Conservation (phyloP, 805 yeast species). For the Barnettozyma pratensis region DNA sequence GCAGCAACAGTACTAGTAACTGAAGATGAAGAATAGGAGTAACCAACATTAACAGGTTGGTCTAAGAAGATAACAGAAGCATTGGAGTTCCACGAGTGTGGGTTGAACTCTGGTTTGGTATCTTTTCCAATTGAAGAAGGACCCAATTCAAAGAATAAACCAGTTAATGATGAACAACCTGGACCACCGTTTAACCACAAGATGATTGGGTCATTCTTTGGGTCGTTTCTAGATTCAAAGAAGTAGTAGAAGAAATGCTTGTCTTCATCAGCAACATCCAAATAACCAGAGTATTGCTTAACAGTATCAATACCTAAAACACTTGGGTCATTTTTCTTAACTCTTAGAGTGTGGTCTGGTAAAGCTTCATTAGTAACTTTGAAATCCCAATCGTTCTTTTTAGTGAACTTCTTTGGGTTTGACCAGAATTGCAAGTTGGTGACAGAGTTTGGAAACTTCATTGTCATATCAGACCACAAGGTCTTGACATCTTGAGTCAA, state of each 20-base stretch:
- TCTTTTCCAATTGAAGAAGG: constrained; percentile 65
- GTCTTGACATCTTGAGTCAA: constrained; percentile 44
- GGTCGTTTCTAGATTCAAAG: constrained; percentile 85
- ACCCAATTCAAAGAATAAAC: constrained; percentile 82
- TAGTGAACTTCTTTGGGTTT: constrained; percentile 39
- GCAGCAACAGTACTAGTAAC: constrained; percentile 77
- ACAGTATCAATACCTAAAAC: constrained; percentile 74
- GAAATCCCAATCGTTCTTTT: constrained; percentile 30
- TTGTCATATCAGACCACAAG: constrained; percentile 61
- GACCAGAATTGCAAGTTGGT: constrained; percentile 44
- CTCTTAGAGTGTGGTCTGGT: constrained; percentile 54
- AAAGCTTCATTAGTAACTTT: constrained; percentile 34
- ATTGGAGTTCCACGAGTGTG: constrained; percentile 77
- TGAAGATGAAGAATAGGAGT: constrained; percentile 56
- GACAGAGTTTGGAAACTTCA: constrained; percentile 53
- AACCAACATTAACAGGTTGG: constrained; percentile 87
- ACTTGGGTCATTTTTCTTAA: constrained; percentile 51
- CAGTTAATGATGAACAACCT: constrained; percentile 87
- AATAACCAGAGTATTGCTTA: constrained; percentile 79
- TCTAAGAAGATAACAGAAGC: constrained; percentile 84
- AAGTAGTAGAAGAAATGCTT: constrained; percentile 85
- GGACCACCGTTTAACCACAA: constrained; percentile 96
- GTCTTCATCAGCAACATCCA: constrained; percentile 77
- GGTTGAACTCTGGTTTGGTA: constrained; percentile 62
- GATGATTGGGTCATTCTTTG: constrained; percentile 77